phyloP scores from a whole-genome alignment of 768 basidiomycete species.

The Lentinula detonsa region DNA sequence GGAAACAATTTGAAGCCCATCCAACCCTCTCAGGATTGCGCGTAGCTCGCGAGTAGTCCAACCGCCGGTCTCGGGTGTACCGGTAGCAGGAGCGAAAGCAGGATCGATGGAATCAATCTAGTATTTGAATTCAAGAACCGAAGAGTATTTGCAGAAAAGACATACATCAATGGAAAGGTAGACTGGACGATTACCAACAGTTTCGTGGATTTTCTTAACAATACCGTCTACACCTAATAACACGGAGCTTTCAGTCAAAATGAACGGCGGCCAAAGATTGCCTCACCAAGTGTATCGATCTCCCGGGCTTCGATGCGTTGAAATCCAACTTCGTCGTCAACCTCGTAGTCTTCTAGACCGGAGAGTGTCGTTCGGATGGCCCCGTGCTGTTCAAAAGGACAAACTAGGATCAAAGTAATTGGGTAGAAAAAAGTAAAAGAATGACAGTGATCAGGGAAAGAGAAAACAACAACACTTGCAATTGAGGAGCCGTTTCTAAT shows the following conservation, averaged over 20 bases:
- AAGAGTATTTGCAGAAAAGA: not conserved
- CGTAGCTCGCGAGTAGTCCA: conserved; percentile 83
- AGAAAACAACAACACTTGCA: conserved; percentile 57
- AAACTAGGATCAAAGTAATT: conserved; percentile 73
- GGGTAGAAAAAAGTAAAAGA: conserved; percentile 7
- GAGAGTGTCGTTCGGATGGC: conserved; percentile 83
- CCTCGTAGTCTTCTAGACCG: conserved; percentile 68
- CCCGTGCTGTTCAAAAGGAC: conserved; percentile 58
- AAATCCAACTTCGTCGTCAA: conserved; percentile 77
- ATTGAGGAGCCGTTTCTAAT: conserved; percentile 74
- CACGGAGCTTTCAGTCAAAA: not conserved
- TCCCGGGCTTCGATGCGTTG: conserved; percentile 79
- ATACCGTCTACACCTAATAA: conserved; percentile 63
- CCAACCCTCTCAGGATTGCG: conserved; percentile 68
- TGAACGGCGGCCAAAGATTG: not conserved
- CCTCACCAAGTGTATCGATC: conserved; percentile 70
- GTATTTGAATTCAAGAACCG: not conserved
- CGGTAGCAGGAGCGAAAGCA: conserved; percentile 77
- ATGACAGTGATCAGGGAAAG: conserved; percentile 12
- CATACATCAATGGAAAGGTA: conserved; percentile 76
- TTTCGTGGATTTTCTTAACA: conserved; percentile 71
- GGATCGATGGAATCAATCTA: conserved; percentile 80
- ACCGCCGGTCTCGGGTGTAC: conserved; percentile 80
- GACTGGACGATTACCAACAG: conserved; percentile 68
- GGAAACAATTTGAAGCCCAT: conserved; percentile 71